Evolutionary conservation across 163 green algal genomes (phyloP), one percentile per base, ranked within the genome.

Genomic region (Scenedesmus sp.): DNA sequence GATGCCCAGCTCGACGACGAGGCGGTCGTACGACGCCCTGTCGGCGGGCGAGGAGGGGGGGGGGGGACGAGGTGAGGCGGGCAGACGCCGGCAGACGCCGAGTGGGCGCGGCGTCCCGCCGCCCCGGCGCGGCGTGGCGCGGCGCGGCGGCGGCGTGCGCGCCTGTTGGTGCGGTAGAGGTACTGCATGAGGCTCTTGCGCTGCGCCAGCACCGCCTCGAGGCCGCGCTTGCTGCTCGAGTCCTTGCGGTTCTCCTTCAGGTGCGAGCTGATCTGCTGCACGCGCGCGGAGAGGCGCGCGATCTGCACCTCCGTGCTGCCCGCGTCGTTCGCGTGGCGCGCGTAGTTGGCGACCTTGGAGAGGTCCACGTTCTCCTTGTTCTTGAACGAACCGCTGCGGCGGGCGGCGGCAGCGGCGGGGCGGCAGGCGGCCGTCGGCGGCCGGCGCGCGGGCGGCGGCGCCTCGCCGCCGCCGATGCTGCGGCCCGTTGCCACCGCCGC

Each of bases 241-340:
- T 98, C 94, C 82, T 98, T 98, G 45, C 84, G 89, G 90, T 98
- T 93, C 42, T 77, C 58, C 70, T 91, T 78, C 64, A 99, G 79
- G 87, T 99, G 95, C 22, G 65, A 60, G 60, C 62, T 96, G 66
- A 98, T 87, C 78, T 98, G 92, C 50, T 51, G 18, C 17, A 99
- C 89, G 56, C 94, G 88, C 0, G 91, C 90, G 24, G 80, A 90
- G 2, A 98, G 84, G 33, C 85, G 85, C 7, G 94, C 94, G 48
- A 99, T 90, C 90, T 98, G 95, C 44, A 94, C 85, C 85, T 97
- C 94, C 51, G 92, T 62, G 13, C 87, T 94, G 60, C 95, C 95
- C 3, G 60, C 84, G 78, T 99, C 95, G 7, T 63, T 84, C 39
- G 87, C 82, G 53, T 89, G 56, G 13, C 84, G 77, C 76, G 84